Evolutionary conservation across 2,329 filamentous ascomycete species (phyloP).

Genomic region (Mariannaea sp.): DNA sequence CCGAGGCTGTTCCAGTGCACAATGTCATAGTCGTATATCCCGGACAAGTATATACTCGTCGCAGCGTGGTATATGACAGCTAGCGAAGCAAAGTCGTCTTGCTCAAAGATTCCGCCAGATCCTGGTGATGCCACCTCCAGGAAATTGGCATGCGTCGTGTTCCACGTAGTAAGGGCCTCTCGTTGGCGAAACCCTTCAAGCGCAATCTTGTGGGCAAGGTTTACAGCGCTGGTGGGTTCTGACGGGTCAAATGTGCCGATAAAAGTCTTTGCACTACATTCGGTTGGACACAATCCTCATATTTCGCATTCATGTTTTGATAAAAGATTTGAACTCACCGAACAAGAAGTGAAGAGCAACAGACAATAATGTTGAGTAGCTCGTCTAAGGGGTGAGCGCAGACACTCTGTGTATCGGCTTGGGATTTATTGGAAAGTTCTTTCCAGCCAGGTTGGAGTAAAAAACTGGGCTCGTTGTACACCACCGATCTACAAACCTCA

Average conservation of each 20-base stretch:
- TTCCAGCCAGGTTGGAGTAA: slow-evolving; percentile 36
- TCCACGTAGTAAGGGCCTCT: slow-evolving; percentile 24
- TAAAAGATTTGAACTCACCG: slow-evolving; percentile 37
- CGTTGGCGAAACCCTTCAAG: slow-evolving; percentile 30
- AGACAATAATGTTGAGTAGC: slow-evolving; percentile 40
- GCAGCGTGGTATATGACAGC: slow-evolving; percentile 38
- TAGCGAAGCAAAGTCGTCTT: slow-evolving; percentile 28
- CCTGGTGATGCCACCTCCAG: rapidly evolving
- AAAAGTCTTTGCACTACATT: slow-evolving; percentile 10
- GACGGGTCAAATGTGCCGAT: not conserved
- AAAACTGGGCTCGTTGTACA: slow-evolving; percentile 39
- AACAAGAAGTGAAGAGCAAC: slow-evolving; percentile 40
- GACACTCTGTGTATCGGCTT: not conserved
- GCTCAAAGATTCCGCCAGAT: not conserved
- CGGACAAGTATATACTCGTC: slow-evolving; percentile 45
- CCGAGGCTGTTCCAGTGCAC: slow-evolving; percentile 35
- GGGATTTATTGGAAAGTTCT: not conserved
- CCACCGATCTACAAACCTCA: slow-evolving; percentile 41
- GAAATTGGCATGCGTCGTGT: rapidly evolving
- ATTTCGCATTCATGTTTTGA: no score
- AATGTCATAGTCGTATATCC: slow-evolving; percentile 45
- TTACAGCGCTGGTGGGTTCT: rapidly evolving
- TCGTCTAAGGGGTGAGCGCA: slow-evolving; percentile 21
- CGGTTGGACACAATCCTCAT: not conserved
- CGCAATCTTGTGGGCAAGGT: slow-evolving; percentile 13